These are phyloP conservation scores for Colletotrichum sp. DNA, from an alignment of 2,329 filamentous ascomycete genomes.

Conservation along the genomic window DNA sequence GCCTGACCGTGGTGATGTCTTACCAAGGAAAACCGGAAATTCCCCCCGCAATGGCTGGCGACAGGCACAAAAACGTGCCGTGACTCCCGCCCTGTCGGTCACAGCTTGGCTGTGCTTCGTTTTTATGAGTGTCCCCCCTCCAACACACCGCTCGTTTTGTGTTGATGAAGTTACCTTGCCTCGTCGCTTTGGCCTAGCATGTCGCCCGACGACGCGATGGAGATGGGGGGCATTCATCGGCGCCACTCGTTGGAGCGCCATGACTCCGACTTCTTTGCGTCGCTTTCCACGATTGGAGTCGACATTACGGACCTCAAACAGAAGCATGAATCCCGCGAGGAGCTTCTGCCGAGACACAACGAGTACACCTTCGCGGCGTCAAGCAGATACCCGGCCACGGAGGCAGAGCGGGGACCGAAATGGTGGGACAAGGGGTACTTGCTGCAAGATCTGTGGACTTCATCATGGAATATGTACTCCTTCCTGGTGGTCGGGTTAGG, in stretches of 20 bases:
- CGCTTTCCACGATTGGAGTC: not conserved
- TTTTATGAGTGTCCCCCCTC: not conserved
- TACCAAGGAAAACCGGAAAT: not conserved
- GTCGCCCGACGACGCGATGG: not conserved
- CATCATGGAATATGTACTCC: constrained; percentile 37
- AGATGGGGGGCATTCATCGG: not conserved
- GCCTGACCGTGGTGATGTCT: not conserved
- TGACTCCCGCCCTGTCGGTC: not conserved
- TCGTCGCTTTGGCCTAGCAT: not conserved
- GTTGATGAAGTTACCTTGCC: not conserved
- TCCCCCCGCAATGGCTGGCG: not conserved
- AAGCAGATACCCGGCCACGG: not conserved
- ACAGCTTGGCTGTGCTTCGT: not conserved
- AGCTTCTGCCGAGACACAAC: not conserved
- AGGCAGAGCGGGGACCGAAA: not conserved
- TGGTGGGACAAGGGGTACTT: not conserved
- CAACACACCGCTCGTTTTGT: not conserved
- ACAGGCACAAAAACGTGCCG: not conserved
- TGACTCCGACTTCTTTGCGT: not conserved
- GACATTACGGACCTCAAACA: not conserved
- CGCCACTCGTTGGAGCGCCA: not conserved
- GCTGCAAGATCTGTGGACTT: constrained; percentile 35
- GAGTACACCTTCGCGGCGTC: not conserved
- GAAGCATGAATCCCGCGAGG: not conserved
- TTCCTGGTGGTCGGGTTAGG: constrained; percentile 33